Evolutionary conservation across 805 yeast species (phyloP).

Genomic region (Lipomyces sp.): DNA sequence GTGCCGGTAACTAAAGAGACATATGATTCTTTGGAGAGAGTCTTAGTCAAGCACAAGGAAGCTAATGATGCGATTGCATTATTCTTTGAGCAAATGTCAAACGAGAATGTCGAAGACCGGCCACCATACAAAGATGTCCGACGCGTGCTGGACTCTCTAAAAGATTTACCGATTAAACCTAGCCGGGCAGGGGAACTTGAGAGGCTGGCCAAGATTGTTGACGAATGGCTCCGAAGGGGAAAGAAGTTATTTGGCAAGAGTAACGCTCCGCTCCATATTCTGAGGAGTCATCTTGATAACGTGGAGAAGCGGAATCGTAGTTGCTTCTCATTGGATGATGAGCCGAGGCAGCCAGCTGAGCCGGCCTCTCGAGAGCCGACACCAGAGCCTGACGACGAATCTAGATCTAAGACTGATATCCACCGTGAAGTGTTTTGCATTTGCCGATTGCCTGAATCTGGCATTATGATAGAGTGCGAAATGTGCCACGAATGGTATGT

Average conservation of each 20-base stretch:
- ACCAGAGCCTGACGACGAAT: constrained; percentile 54
- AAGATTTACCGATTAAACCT: constrained; percentile 35
- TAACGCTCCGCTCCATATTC: constrained; percentile 45
- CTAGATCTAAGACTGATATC: constrained; percentile 8
- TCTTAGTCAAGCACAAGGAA: constrained; percentile 31
- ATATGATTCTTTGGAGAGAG: constrained; percentile 34
- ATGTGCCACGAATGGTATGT: constrained; percentile 84
- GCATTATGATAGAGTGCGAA: constrained; percentile 89
- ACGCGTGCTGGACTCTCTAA: constrained; percentile 40
- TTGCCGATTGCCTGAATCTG: constrained; percentile 68
- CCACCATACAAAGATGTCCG: constrained; percentile 44
- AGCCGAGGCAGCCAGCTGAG: constrained; percentile 20
- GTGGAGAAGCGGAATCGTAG: constrained; percentile 38
- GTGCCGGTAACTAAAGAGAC: constrained; percentile 37
- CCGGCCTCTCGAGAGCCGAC: constrained; percentile 55
- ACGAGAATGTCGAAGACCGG: constrained; percentile 46
- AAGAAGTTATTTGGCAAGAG: constrained; percentile 47
- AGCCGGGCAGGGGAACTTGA: constrained; percentile 38
- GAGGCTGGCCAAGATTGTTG: constrained; percentile 41
- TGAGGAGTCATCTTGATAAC: constrained; percentile 42
- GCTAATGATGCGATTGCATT: constrained; percentile 24
- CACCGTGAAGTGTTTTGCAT: constrained; percentile 47
- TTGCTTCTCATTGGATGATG: constrained; percentile 43
- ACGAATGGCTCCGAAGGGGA: constrained; percentile 49
- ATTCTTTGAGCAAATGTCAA: constrained; percentile 40